These are phyloP conservation scores for Umbellularia californica DNA, from an alignment of 164 flowering plant genomes.

Conservation along the genomic window DNA sequence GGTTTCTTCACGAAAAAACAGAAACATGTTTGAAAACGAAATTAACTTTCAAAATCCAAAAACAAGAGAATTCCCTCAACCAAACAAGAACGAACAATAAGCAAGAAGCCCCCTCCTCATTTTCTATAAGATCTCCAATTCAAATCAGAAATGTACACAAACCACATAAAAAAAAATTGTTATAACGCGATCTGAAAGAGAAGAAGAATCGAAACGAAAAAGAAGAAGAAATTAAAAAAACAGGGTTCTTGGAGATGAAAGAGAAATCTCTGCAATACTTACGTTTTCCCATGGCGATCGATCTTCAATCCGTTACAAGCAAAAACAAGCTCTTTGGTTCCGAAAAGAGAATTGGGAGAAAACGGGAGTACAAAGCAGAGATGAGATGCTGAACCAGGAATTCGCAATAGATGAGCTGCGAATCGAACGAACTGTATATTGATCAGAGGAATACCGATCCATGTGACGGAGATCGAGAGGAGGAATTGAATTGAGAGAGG, in stretches of 20 bases:
- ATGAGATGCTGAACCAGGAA: background rate
- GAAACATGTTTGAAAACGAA: background rate
- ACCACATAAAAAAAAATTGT: background rate
- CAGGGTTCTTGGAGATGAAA: background rate
- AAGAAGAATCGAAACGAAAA: background rate
- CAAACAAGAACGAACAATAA: background rate
- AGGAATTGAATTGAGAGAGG: background rate
- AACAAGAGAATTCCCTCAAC: background rate
- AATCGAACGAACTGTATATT: background rate
- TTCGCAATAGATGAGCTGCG: background rate
- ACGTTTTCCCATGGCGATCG: constrained; percentile 7
- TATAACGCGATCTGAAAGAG: background rate
- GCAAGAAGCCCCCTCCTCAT: background rate
- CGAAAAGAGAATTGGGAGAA: background rate
- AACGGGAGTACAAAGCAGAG: too few species aligned
- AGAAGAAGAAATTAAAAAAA: background rate
- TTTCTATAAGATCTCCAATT: background rate
- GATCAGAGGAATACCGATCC: background rate
- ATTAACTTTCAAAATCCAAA: background rate
- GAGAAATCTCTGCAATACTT: background rate
- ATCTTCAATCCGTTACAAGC: background rate
- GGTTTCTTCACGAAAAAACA: background rate
- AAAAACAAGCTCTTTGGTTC: constrained; percentile 4
- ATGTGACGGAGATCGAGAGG: background rate
- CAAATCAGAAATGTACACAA: background rate